A percentile compares a stretch with the other conserved stretches of the same genome.
Evolutionary conservation across 2,329 filamentous ascomycete genomes (phyloP).

Genomic region (Hypoxylon sp.): DNA sequence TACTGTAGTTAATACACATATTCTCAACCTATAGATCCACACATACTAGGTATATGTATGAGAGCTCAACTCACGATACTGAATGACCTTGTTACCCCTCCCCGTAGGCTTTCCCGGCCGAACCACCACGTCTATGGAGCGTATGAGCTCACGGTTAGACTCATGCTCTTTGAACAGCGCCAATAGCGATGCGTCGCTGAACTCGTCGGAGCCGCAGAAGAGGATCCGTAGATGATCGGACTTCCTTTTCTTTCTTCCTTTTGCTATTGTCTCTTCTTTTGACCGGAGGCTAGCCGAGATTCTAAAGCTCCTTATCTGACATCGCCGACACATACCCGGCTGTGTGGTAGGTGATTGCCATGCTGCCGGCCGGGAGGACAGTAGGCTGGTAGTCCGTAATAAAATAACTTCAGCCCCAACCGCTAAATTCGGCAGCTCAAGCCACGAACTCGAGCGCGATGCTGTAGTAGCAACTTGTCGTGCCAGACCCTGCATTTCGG

Average conservation of each 20-base stretch:
- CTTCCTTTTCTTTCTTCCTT: constrained; percentile 16
- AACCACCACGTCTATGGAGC: constrained; percentile 88
- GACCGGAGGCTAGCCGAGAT: neutral
- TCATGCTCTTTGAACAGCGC: constrained; percentile 75
- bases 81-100: constrained; percentile 77
- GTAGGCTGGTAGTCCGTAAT: neutral
- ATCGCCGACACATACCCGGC: neutral
- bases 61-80: constrained; percentile 68
- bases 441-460: constrained; percentile 16
- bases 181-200: constrained; percentile 83
- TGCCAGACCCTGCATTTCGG: constrained; percentile 23
- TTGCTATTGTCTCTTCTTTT: neutral
- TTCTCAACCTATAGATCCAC: neutral
- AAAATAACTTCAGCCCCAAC: neutral
- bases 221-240: constrained; percentile 82
- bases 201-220: constrained; percentile 94
- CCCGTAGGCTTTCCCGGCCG: constrained; percentile 84
- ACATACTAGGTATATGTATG: neutral
- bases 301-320: constrained; percentile 26
- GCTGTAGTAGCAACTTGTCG: constrained; percentile 11
- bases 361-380: neutral
- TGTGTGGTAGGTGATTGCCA: neutral
- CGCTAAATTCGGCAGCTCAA: neutral
- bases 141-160: constrained; percentile 68
- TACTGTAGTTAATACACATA: constrained; percentile 10